Evolutionary conservation across 2,329 filamentous ascomycete species (phyloP).

Genomic region (Pyricularia sp.): DNA sequence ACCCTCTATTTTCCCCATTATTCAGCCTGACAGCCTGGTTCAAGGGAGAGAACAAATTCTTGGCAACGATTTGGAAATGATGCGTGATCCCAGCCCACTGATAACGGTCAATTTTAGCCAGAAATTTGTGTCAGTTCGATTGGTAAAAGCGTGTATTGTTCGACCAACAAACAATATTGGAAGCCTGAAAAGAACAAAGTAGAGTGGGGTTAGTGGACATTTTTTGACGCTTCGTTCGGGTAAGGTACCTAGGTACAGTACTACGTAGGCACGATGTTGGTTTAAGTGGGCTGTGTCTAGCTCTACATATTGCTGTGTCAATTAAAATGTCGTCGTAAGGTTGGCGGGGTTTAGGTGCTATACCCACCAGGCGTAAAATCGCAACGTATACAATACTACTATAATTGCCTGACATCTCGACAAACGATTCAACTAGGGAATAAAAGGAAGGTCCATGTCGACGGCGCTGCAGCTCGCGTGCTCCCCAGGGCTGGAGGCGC

Average conservation of each 20-base stretch:
- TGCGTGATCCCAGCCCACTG: background rate
- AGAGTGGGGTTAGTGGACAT: background rate
- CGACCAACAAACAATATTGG: background rate
- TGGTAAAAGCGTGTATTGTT: background rate
- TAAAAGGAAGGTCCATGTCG: background rate
- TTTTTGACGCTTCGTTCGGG: no score
- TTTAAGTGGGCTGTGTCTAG: background rate
- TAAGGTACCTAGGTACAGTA: no score
- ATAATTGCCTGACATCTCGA: no score
- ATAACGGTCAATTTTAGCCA: background rate
- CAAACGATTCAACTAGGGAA: no score
- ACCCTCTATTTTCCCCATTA: background rate
- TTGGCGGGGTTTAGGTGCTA: background rate
- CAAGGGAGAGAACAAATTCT: background rate
- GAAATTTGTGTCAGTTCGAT: background rate
- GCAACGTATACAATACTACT: background rate
- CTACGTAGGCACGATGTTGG: background rate
- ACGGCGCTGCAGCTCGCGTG: background rate
- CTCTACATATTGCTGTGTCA: background rate
- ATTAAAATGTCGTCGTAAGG: background rate
- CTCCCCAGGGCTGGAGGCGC: background rate
- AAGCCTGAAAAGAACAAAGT: background rate
- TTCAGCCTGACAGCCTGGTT: background rate
- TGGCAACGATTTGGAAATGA: background rate
- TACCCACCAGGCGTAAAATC: background rate